Base-by-base conservation (phyloP, 1,139 yeast genomes). In the Waltiozyma sp. region DNA sequence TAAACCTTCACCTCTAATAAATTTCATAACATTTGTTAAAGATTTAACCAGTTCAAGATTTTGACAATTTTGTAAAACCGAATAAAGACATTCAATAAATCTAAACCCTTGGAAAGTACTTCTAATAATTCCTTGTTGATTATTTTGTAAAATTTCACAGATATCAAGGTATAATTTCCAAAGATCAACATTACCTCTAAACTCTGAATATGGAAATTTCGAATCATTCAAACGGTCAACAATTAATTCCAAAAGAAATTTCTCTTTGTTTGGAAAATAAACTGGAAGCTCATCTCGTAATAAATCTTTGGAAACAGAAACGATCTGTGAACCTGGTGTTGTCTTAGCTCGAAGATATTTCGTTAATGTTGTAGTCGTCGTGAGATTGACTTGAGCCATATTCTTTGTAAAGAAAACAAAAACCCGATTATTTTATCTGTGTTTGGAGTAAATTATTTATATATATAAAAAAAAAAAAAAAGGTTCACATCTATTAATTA, bases 161-260 rank as follows among this genome's bases (percentile, higher is more conserved):
- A 68, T 57, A 16, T 55, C 55, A 38, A 57, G 53, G 45, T 75
- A 66, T 38, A 78, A 57, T 4, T 46, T 44, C 87, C 89, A 81
- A 1, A 71, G 61, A 3, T 58, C 54, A 0, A 57, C 43, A 41
- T 64, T 59, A 14, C 48, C 57, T 52, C 72, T 75, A 68, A 78
- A 78, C 18, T 43, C 21, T 1, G 33, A 14, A 5, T 56, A 48
- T 3, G 58, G 52, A 44, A 66, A 48, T 45, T 63, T 57, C 44
- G 57, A 46, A 55, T 79, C 86, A 46, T 72, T 72, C 51, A 86
- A 60, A 50, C 89, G 68, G 54, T 85, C 93, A 47, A 78, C 66
- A 3, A 83, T 51, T 52, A 88, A 69, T 43, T 83, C 89, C 37
- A 83, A 64, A 3, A 86, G 62, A 45, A 87, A 86, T 0, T 63